A percentile compares a stretch with the other conserved stretches of the same genome.
These are phyloP conservation scores for Epicoccum sorghinum DNA, from an alignment of 2,329 filamentous ascomycete genomes.

Conservation along the genomic window DNA sequence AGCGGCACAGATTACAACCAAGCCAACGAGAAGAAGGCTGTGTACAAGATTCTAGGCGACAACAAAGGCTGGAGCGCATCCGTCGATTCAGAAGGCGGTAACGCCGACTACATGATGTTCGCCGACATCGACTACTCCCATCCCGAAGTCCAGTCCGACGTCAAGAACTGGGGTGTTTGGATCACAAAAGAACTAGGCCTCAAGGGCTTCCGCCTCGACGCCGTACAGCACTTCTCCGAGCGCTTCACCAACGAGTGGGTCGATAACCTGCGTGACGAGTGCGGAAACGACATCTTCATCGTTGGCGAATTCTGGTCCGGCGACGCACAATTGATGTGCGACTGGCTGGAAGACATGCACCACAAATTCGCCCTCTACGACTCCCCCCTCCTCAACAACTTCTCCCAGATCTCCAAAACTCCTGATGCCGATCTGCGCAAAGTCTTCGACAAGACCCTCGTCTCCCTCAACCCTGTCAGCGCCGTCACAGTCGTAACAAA, in stretches of 20 bases:
- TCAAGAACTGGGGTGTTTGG: constrained; percentile 71
- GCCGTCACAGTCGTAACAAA: constrained; percentile 74
- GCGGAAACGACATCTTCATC: constrained; percentile 63
- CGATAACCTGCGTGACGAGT: constrained; percentile 56
- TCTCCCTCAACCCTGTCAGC: constrained; percentile 59
- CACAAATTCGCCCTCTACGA: constrained; percentile 66
- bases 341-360: constrained; percentile 64
- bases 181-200: constrained; percentile 66
- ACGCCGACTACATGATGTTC: constrained; percentile 74
- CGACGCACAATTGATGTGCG: constrained; percentile 60
- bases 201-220: constrained; percentile 72
- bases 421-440: constrained; percentile 65
- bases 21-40: constrained; percentile 60
- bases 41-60: constrained; percentile 69
- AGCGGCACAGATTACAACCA: constrained; percentile 71
- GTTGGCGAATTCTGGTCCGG: constrained; percentile 74
- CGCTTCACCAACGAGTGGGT: constrained; percentile 72
- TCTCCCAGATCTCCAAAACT: constrained; percentile 64
- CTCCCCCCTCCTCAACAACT: constrained; percentile 71
- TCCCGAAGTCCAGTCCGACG: constrained; percentile 66
- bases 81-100: constrained; percentile 69
- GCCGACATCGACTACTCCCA: constrained; percentile 69
- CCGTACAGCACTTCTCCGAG: constrained; percentile 73
- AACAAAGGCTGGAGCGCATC: constrained; percentile 68
- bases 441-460: constrained; percentile 67